Evolutionary conservation across 352 stramenopile genomes (phyloP), one percentile per base, ranked within the genome.

Genomic region (Pythium coloratum): DNA sequence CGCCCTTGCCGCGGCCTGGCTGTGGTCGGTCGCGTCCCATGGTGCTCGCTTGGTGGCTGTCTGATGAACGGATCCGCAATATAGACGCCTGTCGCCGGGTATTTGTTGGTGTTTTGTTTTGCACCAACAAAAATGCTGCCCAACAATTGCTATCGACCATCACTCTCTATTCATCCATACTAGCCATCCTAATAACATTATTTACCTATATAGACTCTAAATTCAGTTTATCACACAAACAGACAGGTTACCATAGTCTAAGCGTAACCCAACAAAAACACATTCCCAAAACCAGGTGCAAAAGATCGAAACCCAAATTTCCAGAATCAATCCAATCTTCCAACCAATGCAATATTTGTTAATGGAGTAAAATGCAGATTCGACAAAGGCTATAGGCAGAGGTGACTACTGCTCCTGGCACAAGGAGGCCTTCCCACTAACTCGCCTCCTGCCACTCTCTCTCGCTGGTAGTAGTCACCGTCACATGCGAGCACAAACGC

Each of bases 21-120:
- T 72, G 66, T 34, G 59, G 66, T 57, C 62, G 70, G 55, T 72
- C 61, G 20, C 66, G 66, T 20, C 66, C 66, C 66, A 72, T 72
- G 30, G 6, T 62, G 14, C 28, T 61, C 13, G 14, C 20, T 61
- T n/a, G 16, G 13, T 10, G 55, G 32, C 28, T 20, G 40, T n/a
- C 33, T 24, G 18, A 32, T 18, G 32, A 26, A 16, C 16, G 12
- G 9, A 32, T 40, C 10, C 18, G 14, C 26, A n/a, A 3, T 18
- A 30, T 30, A 30, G 20, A 20, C 32, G 16, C n/a, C 26, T 18
- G n/a, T 44, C 28, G 7, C 28, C 28, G 10, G 24, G 53, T n/a
- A 20, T 44, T 49, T 24, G 32, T 53, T 32, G 46, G 46, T 53
- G 46, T 28, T 53, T 53, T 47, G 13, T 49, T 50, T n/a, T n/a